phyloP scores from a whole-genome alignment of 495 filamentous ascomycete genomes.

The Ascobolus immersus region DNA sequence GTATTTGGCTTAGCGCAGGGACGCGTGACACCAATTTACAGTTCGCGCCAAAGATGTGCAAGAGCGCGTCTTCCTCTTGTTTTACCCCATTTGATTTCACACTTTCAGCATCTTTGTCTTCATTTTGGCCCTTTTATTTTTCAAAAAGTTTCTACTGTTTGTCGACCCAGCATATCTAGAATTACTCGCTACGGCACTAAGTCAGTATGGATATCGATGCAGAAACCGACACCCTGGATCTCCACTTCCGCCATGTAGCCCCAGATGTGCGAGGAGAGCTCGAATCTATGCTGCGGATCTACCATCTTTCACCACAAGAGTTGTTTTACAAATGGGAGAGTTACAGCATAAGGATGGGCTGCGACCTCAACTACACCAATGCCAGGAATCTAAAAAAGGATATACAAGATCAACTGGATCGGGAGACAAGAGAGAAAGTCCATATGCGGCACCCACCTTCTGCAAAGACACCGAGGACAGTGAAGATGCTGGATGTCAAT shows the following conservation, averaged over 20 bases:
- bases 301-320: constrained; percentile 51
- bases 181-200: no score
- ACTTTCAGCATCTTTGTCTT: no score
- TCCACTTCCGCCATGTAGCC: constrained; percentile 11
- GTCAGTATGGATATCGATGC: no score
- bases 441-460: constrained; percentile 24
- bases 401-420: constrained; percentile 58
- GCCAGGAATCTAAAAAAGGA: constrained; percentile 59
- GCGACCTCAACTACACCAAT: constrained; percentile 40
- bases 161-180: no score
- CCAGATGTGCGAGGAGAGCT: constrained; percentile 55
- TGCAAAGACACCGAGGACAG: constrained; percentile 19
- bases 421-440: constrained; percentile 35
- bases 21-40: no score
- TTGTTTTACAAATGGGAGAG: constrained; percentile 96
- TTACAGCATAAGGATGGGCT: constrained; percentile 77
- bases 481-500: constrained; percentile 1
- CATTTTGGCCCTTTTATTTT: no score
- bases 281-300: constrained; percentile 56
- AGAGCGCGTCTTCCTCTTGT: no score
- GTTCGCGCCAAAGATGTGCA: no score
- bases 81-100: no score
- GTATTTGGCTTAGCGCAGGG: no score
- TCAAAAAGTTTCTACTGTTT: no score
- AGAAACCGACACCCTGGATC: constrained; percentile 4